A percentile compares a stretch with the other conserved stretches of the same genome.
phyloP scores from a whole-genome alignment of 2,329 filamentous ascomycete genomes.

The Exophiala phaeomuriformis region DNA sequence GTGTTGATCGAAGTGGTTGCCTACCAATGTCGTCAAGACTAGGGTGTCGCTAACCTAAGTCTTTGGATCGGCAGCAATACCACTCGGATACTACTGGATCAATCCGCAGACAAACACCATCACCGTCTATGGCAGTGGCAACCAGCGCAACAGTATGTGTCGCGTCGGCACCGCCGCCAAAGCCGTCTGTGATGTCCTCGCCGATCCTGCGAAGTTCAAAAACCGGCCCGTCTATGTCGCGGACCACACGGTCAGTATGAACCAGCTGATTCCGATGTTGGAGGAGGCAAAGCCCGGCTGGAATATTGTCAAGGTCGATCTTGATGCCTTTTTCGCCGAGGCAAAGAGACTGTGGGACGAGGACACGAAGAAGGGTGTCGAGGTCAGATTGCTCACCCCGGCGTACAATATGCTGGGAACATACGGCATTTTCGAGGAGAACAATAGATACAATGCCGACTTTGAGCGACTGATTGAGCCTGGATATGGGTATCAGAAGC shows the following conservation, averaged over 20 bases:
- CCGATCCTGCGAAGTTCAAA: slow-evolving; percentile 3
- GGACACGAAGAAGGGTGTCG: slow-evolving; percentile 8
- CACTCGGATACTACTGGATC: slow-evolving; percentile 14
- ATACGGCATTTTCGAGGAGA: slow-evolving; percentile 12
- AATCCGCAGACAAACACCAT: slow-evolving; percentile 12
- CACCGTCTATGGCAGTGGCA: slow-evolving; percentile 8
- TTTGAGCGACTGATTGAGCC: slow-evolving; percentile 11
- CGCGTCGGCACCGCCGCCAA: slow-evolving; percentile 7
- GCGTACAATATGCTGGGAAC: slow-evolving; percentile 15
- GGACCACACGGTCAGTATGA: slow-evolving; percentile 13
- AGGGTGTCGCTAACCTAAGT: too few relatives aligned
- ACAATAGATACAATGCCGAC: slow-evolving; percentile 10
- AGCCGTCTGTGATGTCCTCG: slow-evolving; percentile 11
- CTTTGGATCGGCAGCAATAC: slow-evolving; percentile 2
- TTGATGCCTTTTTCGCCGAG: slow-evolving; percentile 7
- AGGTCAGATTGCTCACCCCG: slow-evolving; percentile 3
- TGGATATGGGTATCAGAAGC: slow-evolving; percentile 8
- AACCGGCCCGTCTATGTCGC: slow-evolving; percentile 12
- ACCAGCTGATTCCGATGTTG: slow-evolving; percentile 8
- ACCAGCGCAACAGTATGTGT: slow-evolving; percentile 14
- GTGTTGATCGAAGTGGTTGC: too few relatives aligned
- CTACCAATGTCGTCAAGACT: background rate
- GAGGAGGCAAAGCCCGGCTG: slow-evolving; percentile 8
- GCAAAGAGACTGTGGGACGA: slow-evolving; percentile 13
- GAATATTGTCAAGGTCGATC: slow-evolving; percentile 9